Percentiles rank a stretch among this genome's conserved stretches.
Conservation (phyloP, 768 basidiomycete species). For the Agaricus bisporus region DNA sequence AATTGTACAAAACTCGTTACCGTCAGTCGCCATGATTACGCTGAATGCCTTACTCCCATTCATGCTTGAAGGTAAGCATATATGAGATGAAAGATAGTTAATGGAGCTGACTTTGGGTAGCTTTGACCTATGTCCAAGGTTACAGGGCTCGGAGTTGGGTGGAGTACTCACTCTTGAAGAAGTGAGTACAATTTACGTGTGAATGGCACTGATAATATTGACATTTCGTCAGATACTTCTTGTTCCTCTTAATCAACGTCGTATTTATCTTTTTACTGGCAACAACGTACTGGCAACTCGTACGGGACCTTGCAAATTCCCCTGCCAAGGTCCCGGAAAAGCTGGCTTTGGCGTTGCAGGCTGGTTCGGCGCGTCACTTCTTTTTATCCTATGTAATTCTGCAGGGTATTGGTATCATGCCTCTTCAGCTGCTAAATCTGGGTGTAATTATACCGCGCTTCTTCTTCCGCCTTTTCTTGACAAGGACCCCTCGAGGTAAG, state of each 20-base stretch:
- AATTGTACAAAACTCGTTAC: constrained; percentile 91
- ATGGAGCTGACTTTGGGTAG: constrained; percentile 18
- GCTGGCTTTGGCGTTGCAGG: constrained; percentile 76
- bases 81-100: neutral
- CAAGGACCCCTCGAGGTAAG: constrained; percentile 86
- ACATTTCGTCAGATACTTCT: constrained; percentile 64
- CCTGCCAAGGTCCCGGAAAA: constrained; percentile 94
- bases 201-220: neutral
- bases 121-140: constrained; percentile 86
- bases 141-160: constrained; percentile 87
- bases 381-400: constrained; percentile 82
- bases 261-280: constrained; percentile 93
- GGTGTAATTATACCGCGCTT: constrained; percentile 81
- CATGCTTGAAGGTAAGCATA: constrained; percentile 68
- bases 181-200: constrained; percentile 41
- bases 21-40: constrained; percentile 83
- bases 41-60: constrained; percentile 89
- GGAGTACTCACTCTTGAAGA: constrained; percentile 87
- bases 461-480: constrained; percentile 69
- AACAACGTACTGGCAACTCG: constrained; percentile 86
- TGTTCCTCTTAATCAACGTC: constrained; percentile 88
- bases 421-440: constrained; percentile 87
- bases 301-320: constrained; percentile 87
- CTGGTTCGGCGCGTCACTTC: constrained; percentile 75
- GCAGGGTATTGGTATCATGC: constrained; percentile 94